Evolutionary conservation across 805 yeast genomes (phyloP).

Genomic region (Ogataea angusta): DNA sequence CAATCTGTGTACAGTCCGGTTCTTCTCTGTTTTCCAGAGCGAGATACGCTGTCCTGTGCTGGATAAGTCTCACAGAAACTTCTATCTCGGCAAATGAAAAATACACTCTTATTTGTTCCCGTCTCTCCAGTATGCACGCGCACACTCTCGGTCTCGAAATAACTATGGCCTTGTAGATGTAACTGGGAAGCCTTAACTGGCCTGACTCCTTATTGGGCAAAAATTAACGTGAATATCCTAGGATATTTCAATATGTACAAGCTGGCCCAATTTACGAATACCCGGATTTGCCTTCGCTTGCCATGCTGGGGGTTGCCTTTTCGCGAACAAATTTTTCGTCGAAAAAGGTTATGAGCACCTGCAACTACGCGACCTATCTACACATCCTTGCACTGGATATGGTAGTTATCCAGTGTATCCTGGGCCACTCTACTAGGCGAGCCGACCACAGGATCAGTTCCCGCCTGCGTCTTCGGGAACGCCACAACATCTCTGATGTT

Average conservation of each 20-base stretch:
- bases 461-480: constrained; percentile 89
- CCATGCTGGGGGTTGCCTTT: constrained; percentile 11
- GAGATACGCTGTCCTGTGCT: constrained; percentile 2
- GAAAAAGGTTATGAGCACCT: constrained; percentile 8
- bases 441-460: constrained; percentile 82
- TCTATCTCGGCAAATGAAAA: constrained; percentile 3
- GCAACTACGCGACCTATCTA: background rate
- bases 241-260: constrained; percentile 11
- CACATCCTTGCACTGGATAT: constrained; percentile 30
- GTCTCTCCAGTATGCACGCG: constrained; percentile 8
- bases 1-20: constrained; percentile 2
- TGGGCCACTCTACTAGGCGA: constrained; percentile 70
- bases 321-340: constrained; percentile 13
- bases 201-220: constrained; percentile 9
- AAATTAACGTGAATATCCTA: constrained; percentile 4
- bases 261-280: constrained; percentile 10
- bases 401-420: constrained; percentile 52
- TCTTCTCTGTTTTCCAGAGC: background rate
- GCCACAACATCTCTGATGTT: constrained; percentile 93
- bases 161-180: constrained; percentile 5
- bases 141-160: constrained; percentile 10
- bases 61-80: constrained; percentile 1
- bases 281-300: constrained; percentile 11
- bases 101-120: constrained; percentile 3
- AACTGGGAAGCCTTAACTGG: constrained; percentile 7